Conservation (phyloP, 2,329 filamentous ascomycete species). For the Aspergillus fumigatiaffinis region DNA sequence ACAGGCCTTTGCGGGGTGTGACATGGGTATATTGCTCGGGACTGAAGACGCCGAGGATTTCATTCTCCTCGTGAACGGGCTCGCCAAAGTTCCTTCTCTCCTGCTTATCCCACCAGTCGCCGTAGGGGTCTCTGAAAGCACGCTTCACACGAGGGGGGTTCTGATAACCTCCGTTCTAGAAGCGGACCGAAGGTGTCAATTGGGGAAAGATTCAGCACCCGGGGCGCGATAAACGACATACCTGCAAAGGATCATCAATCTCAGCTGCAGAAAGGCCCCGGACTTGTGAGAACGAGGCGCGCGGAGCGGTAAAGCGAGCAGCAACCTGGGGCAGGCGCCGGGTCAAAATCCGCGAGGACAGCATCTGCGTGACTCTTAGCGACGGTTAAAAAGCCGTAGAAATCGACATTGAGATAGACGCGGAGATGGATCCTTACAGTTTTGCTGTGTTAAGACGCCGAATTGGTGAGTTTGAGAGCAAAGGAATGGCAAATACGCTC, state of each 20-base stretch:
- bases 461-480: constrained; percentile 11
- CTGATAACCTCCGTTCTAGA: constrained; percentile 45
- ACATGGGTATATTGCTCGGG: constrained; percentile 86
- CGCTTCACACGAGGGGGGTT: constrained; percentile 67
- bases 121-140: constrained; percentile 88
- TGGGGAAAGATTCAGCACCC: neutral
- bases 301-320: constrained; percentile 35
- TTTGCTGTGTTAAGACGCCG: constrained; percentile 13
- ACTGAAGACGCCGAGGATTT: constrained; percentile 84
- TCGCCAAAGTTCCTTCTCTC: constrained; percentile 96
- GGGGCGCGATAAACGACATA: constrained; percentile 18
- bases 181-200: constrained; percentile 16
- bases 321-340: constrained; percentile 40
- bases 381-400: constrained; percentile 6
- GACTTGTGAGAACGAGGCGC: constrained; percentile 41
- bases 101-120: constrained; percentile 95
- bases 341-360: constrained; percentile 43
- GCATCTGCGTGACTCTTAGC: constrained; percentile 36
- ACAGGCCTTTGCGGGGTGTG: constrained; percentile 64
- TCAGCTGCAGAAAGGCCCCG: constrained; percentile 37
- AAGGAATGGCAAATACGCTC: constrained; percentile 17
- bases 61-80: constrained; percentile 93
- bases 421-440: constrained; percentile 19
- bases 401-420: neutral
- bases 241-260: constrained; percentile 42